Percentiles rank a stretch among this genome's conserved stretches.
Conservation (phyloP, 768 basidiomycete species). For the Russula virescens region DNA sequence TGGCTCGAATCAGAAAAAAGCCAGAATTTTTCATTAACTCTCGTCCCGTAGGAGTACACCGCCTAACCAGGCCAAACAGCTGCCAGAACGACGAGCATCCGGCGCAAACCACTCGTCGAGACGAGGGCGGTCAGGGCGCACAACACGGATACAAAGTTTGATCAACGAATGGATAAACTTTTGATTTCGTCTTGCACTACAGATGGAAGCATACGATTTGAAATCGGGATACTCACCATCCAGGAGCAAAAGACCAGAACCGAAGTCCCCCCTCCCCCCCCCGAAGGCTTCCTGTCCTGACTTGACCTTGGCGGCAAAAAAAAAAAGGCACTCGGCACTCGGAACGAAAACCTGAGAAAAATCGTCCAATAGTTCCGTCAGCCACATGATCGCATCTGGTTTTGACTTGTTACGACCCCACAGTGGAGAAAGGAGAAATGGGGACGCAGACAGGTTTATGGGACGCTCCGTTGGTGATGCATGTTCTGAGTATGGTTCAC, state of each 20-base stretch:
- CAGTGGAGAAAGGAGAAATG: not conserved
- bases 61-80: constrained; percentile 9
- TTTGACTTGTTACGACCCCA: not conserved
- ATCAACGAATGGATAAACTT: constrained; percentile 28
- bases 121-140: constrained; percentile 14
- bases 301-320: too few species aligned
- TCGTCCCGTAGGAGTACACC: constrained; percentile 2
- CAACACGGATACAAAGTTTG: constrained; percentile 9
- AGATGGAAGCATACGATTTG: not conserved
- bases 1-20: constrained; percentile 24
- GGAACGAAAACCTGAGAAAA: not conserved
- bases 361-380: not conserved
- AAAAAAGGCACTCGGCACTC: too few species aligned
- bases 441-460: not conserved
- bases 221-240: not conserved
- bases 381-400: not conserved
- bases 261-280: not conserved
- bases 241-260: not conserved
- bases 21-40: constrained; percentile 21
- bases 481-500: constrained; percentile 27
- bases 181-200: constrained; percentile 19
- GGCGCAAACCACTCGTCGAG: constrained; percentile 9
- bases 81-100: constrained; percentile 20
- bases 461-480: constrained; percentile 27
- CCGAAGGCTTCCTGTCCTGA: too few species aligned